Evolutionary conservation across 2,329 filamentous ascomycete species (phyloP).

Genomic region (Botryotinia convoluta): DNA sequence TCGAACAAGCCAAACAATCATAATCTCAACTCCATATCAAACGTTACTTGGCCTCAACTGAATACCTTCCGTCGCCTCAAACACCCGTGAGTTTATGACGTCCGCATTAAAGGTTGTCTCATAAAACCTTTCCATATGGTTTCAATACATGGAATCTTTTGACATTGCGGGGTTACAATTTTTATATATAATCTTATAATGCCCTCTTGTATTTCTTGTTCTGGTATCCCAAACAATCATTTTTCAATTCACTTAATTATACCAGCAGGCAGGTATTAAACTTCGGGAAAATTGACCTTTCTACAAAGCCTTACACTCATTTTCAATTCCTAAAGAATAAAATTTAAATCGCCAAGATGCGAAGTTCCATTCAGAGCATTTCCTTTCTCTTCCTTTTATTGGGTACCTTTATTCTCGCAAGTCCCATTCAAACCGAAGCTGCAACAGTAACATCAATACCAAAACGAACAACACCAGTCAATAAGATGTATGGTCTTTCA

Average conservation of each 20-base stretch:
- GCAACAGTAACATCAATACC: neutral
- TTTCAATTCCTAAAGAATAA: neutral
- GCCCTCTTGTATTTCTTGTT: neutral
- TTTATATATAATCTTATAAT: neutral
- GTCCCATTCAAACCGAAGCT: neutral
- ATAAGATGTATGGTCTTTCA: neutral
- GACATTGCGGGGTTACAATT: neutral
- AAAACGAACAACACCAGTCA: neutral
- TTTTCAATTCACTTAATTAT: neutral
- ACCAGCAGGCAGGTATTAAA: neutral
- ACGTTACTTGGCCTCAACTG: neutral
- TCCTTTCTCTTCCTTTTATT: neutral
- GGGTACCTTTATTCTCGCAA: neutral
- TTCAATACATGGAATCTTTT: neutral
- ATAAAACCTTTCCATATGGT: neutral
- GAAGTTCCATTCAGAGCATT: neutral
- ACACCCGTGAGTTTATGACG: neutral
- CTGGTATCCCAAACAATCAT: neutral
- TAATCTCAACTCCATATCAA: neutral
- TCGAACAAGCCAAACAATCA: neutral
- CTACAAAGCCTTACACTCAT: neutral
- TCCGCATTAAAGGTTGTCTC: constrained; percentile 3
- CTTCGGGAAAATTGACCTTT: neutral
- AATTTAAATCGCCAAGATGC: neutral
- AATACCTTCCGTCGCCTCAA: neutral